Evolutionary conservation across 2,329 filamentous ascomycete species (phyloP), one percentile per base, ranked within the genome.

Genomic region (Aspergillus chevalieri): DNA sequence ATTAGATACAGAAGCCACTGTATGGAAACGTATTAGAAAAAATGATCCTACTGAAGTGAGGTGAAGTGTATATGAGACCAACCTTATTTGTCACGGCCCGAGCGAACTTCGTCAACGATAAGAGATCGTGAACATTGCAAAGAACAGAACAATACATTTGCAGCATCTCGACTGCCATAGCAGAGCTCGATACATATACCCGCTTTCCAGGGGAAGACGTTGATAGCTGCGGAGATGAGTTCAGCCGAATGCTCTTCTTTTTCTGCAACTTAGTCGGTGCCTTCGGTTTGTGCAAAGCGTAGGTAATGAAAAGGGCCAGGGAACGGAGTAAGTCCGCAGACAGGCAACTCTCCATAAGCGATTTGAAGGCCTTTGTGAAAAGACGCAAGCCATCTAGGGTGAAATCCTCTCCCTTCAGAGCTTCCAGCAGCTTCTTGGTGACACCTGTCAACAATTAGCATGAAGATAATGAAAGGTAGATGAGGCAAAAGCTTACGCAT

Each of bases 41-140:
- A 3, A 39, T 57, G 17, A 52, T 42, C 26, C 10, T 10, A 30
- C 26, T 10, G 21, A 28, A 24, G 6, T 14, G 21, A 8, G 12
- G 24, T 7, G 19, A 19, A 14, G 12, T 19, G 15, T 42, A 14
- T 19, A 19, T 33, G 3, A 10, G 53, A 68, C 75, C 63, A 74
- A 89, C 87, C 79, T 95, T 95, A 59, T 95, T 95, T 19, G 92
- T 96, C 7, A 98, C 92, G 1, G 92, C 94, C 63, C 86, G 87
- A 4, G 90, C 89, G 74, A 98, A 97, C 60, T 90, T 93, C 63
- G 85, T 83, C 49, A 95, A 86, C 53, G 86, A 83, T 12, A 75
- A 75, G 8, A 79, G 72, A 55, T 85, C 89, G 19, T 79, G 79
- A 59, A 82, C 82, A 53, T 88, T 83, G 61, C 90, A 95, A 8